Conservation (phyloP, 2,329 filamentous ascomycete genomes). For the Colletotrichum navitas region DNA sequence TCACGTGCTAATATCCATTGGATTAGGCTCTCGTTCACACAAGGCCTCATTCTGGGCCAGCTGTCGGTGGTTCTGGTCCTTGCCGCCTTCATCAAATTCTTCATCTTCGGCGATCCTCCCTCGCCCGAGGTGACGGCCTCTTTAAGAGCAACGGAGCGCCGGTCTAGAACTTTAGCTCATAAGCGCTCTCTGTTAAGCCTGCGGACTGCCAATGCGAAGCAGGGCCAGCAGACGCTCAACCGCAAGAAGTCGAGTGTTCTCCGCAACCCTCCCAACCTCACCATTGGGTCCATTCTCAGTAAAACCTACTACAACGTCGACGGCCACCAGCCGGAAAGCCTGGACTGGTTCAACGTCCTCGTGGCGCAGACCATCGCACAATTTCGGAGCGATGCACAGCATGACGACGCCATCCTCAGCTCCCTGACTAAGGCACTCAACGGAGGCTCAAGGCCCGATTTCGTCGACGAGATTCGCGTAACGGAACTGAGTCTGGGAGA, state of each 20-base stretch:
- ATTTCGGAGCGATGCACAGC: constrained; percentile 90
- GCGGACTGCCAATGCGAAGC: constrained; percentile 59
- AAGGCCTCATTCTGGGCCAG: constrained; percentile 93
- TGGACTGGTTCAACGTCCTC: constrained; percentile 99
- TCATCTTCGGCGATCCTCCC: constrained; percentile 96
- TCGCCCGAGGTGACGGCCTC: constrained; percentile 85
- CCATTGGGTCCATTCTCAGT: constrained; percentile 91
- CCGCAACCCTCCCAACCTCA: constrained; percentile 79
- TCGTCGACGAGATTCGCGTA: constrained; percentile 92
- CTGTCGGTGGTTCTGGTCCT: constrained; percentile 91
- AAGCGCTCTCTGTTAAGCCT: constrained; percentile 78
- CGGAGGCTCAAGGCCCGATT: constrained; percentile 86
- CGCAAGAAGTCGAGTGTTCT: constrained; percentile 80
- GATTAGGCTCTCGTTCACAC: constrained; percentile 85
- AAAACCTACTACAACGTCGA: constrained; percentile 99
- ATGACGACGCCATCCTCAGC: constrained; percentile 89
- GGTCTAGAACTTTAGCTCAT: constrained; percentile 80
- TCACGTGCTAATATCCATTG: background rate
- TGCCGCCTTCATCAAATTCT: constrained; percentile 98
- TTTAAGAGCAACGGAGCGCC: constrained; percentile 79
- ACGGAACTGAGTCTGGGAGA: constrained; percentile 95
- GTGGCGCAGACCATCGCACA: constrained; percentile 97
- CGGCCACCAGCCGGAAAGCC: constrained; percentile 93
- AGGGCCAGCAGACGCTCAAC: constrained; percentile 61
- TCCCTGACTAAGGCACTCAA: constrained; percentile 90